phyloP scores from a whole-genome alignment of 1,139 yeast genomes.

The Kurtzmaniella natalensis region DNA sequence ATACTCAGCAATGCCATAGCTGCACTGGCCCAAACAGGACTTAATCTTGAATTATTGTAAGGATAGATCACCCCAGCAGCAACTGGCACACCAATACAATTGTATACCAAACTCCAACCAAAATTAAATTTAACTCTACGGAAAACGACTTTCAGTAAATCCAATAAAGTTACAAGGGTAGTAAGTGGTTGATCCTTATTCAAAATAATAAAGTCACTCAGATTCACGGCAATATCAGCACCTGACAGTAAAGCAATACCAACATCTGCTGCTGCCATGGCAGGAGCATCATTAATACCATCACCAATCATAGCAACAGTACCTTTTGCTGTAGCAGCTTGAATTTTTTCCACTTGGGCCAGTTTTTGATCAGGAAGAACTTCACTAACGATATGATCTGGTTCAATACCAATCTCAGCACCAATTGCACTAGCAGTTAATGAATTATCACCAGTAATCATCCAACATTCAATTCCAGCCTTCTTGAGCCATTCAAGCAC shows the following conservation, averaged over 20 bases:
- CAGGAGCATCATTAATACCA: conserved; percentile 64
- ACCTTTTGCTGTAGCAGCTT: conserved; percentile 20
- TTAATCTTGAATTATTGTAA: conserved; percentile 44
- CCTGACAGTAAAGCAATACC: conserved; percentile 59
- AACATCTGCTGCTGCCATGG: conserved; percentile 54
- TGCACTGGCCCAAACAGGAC: conserved; percentile 65
- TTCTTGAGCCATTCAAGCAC: conserved; percentile 47
- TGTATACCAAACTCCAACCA: conserved; percentile 51
- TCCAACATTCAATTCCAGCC: conserved; percentile 57
- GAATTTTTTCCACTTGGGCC: conserved; percentile 51
- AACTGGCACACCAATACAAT: conserved; percentile 52
- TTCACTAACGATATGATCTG: conserved; percentile 58
- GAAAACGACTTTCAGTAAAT: conserved; percentile 22
- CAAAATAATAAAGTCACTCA: conserved; percentile 53
- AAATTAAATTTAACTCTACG: conserved; percentile 48
- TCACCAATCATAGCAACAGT: conserved; percentile 60
- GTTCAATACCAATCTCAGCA: conserved; percentile 52
- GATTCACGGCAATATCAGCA: conserved; percentile 54
- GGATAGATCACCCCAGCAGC: conserved; percentile 66
- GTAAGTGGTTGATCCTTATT: conserved; percentile 43
- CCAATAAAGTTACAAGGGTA: conserved; percentile 46
- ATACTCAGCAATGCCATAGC: conserved; percentile 64
- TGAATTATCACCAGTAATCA: conserved; percentile 68
- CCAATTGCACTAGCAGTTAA: conserved; percentile 70
- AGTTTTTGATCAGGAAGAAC: conserved; percentile 75